These are phyloP conservation scores for Gymnopilus dilepis DNA, from an alignment of 768 basidiomycete species.

Conservation along the genomic window DNA sequence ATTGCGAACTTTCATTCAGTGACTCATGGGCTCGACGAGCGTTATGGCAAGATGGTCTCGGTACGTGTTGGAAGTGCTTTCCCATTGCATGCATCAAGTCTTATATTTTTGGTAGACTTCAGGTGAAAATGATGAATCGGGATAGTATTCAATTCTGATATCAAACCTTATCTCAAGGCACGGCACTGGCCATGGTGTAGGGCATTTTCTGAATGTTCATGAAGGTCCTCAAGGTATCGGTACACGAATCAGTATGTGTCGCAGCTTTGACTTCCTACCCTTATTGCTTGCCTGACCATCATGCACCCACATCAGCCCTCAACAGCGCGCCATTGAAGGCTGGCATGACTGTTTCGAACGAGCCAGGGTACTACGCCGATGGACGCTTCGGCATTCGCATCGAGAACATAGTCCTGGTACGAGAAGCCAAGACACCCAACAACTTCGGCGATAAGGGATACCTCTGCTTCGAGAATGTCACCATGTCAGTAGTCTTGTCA, in stretches of 20 bases:
- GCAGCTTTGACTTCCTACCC: not conserved
- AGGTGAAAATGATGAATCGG: conserved; percentile 5
- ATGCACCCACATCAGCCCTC: conserved; percentile 45
- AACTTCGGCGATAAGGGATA: conserved; percentile 88
- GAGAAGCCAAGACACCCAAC: conserved; percentile 67
- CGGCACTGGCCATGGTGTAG: conserved; percentile 94
- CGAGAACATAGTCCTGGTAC: conserved; percentile 86
- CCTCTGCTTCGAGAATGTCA: conserved; percentile 84
- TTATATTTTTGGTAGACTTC: conserved; percentile 14
- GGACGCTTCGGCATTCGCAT: conserved; percentile 92
- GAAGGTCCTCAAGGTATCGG: conserved; percentile 79
- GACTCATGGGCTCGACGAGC: conserved; percentile 81
- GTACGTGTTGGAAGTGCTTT: conserved; percentile 42
- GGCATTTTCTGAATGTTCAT: conserved; percentile 93
- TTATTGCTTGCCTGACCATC: not conserved
- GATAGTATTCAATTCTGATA: too few species aligned
- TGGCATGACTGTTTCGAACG: conserved; percentile 93
- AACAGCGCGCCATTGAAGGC: conserved; percentile 75
- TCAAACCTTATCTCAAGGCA: conserved; percentile 55
- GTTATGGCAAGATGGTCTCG: conserved; percentile 88
- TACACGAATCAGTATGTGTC: conserved; percentile 49
- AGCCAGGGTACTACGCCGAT: conserved; percentile 93
- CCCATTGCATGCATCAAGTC: not conserved
- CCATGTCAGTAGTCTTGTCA: conserved; percentile 61
- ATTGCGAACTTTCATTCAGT: conserved; percentile 40